A percentile compares a stretch with the other conserved stretches of the same genome.
Evolutionary conservation across 2,329 filamentous ascomycete genomes (phyloP).

Genomic region (Talaromyces islandicus): DNA sequence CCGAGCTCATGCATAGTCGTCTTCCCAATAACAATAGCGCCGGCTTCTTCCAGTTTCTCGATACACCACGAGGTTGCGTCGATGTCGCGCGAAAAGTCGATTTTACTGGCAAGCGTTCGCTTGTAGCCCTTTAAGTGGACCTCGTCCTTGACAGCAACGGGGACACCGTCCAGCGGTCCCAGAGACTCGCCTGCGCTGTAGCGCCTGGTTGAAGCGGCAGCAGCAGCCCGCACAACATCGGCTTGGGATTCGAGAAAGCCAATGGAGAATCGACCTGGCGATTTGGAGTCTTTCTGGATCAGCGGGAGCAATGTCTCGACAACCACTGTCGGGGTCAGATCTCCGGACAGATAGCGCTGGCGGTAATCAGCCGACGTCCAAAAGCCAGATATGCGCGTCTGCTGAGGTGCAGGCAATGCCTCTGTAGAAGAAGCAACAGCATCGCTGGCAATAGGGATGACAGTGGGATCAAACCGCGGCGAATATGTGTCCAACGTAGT

Average conservation of each 20-base stretch:
- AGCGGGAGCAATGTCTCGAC: constrained; percentile 65
- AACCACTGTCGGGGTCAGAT: constrained; percentile 66
- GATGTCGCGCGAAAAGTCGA: constrained; percentile 48
- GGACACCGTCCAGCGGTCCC: constrained; percentile 72
- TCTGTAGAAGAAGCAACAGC: constrained; percentile 14
- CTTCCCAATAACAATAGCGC: constrained; percentile 70
- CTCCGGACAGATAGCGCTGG: constrained; percentile 63
- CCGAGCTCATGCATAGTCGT: constrained; percentile 77
- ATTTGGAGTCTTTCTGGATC: constrained; percentile 54
- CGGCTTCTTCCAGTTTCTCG: constrained; percentile 63
- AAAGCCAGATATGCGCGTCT: constrained; percentile 46
- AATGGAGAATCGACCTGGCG: constrained; percentile 57
- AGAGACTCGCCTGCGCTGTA: constrained; percentile 62
- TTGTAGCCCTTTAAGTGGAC: constrained; percentile 65
- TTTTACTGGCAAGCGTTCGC: constrained; percentile 58
- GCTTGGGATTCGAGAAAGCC: constrained; percentile 67
- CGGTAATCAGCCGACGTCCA: constrained; percentile 72
- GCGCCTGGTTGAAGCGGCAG: constrained; percentile 65
- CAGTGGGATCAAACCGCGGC: constrained; percentile 52
- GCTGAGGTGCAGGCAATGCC: constrained; percentile 21
- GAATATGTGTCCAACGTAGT: constrained; percentile 49
- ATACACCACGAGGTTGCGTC: constrained; percentile 65
- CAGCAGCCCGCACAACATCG: constrained; percentile 60
- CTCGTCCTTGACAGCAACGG: constrained; percentile 80
- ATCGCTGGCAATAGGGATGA: constrained; percentile 38